phyloP scores from a whole-genome alignment of 1,139 yeast genomes.

The Saccharomycopsis hybrid region DNA sequence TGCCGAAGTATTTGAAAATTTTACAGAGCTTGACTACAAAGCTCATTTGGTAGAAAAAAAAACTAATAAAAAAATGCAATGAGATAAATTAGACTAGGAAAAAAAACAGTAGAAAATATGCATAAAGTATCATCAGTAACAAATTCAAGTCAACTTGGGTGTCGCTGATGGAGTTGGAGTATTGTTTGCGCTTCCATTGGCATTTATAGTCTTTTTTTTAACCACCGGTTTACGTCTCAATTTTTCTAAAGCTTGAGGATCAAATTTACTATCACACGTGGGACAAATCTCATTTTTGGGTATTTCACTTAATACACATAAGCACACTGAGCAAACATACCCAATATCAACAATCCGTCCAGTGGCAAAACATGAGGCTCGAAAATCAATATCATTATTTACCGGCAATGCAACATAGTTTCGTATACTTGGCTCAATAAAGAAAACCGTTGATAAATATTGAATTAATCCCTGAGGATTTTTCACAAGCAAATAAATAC shows the following conservation, averaged over 20 bases:
- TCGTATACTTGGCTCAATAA: conserved; percentile 78
- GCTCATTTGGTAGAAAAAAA: no score
- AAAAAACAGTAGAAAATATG: no score
- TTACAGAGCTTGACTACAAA: no score
- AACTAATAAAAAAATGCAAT: no score
- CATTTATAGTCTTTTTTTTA: conserved; percentile 12
- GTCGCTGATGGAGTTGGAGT: not conserved
- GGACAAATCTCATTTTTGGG: conserved; percentile 54
- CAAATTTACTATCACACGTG: conserved; percentile 59
- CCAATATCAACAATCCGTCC: conserved; percentile 89
- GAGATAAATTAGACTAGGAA: no score
- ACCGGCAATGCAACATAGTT: conserved; percentile 75
- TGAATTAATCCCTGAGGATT: conserved; percentile 77
- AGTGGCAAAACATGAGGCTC: conserved; percentile 91
- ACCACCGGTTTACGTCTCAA: conserved; percentile 52
- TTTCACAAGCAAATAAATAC: conserved; percentile 71
- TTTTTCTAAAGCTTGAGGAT: conserved; percentile 49
- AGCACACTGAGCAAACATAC: conserved; percentile 90
- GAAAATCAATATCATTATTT: conserved; percentile 79
- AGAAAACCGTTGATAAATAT: conserved; percentile 50
- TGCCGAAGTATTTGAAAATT: no score
- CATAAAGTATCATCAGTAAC: no score
- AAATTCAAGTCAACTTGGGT: no score
- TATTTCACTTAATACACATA: conserved; percentile 56
- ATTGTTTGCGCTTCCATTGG: not conserved